These are phyloP conservation scores for Ailanthus altissimus DNA, from an alignment of 345 rosid genomes.

Conservation along the genomic window DNA sequence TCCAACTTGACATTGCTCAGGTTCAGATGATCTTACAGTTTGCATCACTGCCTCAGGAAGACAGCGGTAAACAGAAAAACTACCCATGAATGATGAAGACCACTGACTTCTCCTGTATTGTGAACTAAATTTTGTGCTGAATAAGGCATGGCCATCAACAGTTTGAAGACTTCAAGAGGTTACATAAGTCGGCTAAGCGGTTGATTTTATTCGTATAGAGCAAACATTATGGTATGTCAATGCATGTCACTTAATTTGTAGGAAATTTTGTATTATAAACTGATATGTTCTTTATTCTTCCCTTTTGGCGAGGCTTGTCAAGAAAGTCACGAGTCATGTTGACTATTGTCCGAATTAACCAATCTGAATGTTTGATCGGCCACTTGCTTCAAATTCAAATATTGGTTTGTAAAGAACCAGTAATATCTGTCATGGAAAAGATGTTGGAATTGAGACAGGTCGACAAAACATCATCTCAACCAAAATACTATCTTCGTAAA, in stretches of 20 bases:
- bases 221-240: neutral
- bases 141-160: constrained; percentile 24
- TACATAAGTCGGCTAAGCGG: neutral
- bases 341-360: neutral
- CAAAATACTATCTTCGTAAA: neutral
- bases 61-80: constrained; percentile 34
- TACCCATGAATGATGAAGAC: neutral
- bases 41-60: constrained; percentile 70
- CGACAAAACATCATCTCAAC: neutral
- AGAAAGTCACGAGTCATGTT: too few species aligned
- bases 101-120: constrained; percentile 4
- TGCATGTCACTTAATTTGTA: neutral
- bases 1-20: constrained; percentile 55
- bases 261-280: constrained; percentile 5
- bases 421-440: neutral
- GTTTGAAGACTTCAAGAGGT: neutral
- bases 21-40: constrained; percentile 60
- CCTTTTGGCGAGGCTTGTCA: neutral
- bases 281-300: neutral
- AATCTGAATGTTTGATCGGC: neutral
- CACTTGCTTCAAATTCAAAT: neutral
- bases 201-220: neutral
- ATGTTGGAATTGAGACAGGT: neutral
- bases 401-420: neutral
- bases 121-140: constrained; percentile 15